These are phyloP conservation scores for Circinella umbellata DNA, from an alignment of 371 early-diverging fungal species.

Conservation along the genomic window DNA sequence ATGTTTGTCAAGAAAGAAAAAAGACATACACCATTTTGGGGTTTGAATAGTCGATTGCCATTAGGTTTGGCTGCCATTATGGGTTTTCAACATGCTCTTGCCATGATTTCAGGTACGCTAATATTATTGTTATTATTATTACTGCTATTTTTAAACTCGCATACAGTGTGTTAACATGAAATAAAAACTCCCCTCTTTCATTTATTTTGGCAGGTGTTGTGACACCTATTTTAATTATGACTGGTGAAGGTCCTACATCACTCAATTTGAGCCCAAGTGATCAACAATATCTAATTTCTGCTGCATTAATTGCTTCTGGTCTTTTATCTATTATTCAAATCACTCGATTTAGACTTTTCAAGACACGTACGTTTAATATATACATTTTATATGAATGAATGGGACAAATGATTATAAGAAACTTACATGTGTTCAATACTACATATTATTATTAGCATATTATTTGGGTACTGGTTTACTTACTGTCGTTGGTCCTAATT, in stretches of 20 bases:
- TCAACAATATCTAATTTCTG: slow-evolving; percentile 59
- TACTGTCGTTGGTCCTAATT: slow-evolving; percentile 61
- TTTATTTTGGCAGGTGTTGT: slow-evolving; percentile 44
- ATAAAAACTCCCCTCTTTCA: too few species aligned
- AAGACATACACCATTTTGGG: slow-evolving; percentile 59
- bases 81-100: slow-evolving; percentile 67
- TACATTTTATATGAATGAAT: not conserved
- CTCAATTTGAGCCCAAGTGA: slow-evolving; percentile 52
- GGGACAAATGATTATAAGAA: not conserved
- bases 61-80: slow-evolving; percentile 57
- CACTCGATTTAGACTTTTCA: slow-evolving; percentile 59
- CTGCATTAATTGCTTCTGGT: slow-evolving; percentile 66
- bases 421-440: not conserved
- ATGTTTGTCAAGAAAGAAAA: slow-evolving; percentile 39
- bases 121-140: too few species aligned
- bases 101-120: slow-evolving; percentile 44
- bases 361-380: slow-evolving; percentile 28
- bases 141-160: too few species aligned
- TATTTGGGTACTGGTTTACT: slow-evolving; percentile 63
- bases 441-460: slow-evolving; percentile 26
- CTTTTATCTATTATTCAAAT: slow-evolving; percentile 61
- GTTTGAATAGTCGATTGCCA: slow-evolving; percentile 61
- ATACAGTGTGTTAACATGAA: too few species aligned
- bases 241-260: slow-evolving; percentile 50
- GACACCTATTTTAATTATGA: slow-evolving; percentile 62